Evolutionary conservation across 768 basidiomycete genomes (phyloP), one percentile per base, ranked within the genome.

Genomic region (Piloderma croceum): DNA sequence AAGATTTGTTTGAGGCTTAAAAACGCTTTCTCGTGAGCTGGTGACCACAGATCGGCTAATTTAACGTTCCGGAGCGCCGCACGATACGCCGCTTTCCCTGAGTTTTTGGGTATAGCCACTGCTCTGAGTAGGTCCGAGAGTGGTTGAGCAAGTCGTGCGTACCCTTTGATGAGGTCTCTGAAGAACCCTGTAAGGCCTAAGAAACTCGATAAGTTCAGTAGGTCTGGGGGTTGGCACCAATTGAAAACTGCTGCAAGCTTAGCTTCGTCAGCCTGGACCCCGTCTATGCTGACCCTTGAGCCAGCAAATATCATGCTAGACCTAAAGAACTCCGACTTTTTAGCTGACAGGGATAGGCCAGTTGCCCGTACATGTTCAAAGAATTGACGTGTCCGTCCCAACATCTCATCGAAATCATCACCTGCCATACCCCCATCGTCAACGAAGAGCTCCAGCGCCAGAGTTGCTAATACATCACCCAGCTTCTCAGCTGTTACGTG

Each of bases 161-260:
- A 73, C 12, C 51, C 52, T 29, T 53, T 40, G 34, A 70, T 60
- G 1, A 68, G 41, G 13, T 53, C 38, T 0, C 63, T 48, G 46
- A 67, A 71, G 42, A 60, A 60, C 3, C 58, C 11, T 9, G 43
- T 47, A 2, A 50, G 24, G 1, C 49, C 42, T 0, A 32, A 20
- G 40, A 50, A 50, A 10, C 37, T 42, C 11, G 35, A 41, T 5
- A 50, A 32, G 12, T 47, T 44, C 34, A 47, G 45, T 4, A 47
- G 5, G n/a, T 47, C 39, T 13, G 23, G 36, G 5, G 49, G 49
- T 2, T 9, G 3, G 0, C 23, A 18, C 46, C 46, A 59, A 36
- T 64, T 41, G 1, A 69, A 58, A 3, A 71, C 58, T 1, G 66
- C 61, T 2, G 57, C 59, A 4, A 71, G 47, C 44, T 72, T 72